Percentiles rank a stretch among this genome's conserved stretches.
Evolutionary conservation across 2,329 filamentous ascomycete genomes (phyloP).

Genomic region (Pseudocercospora eumusae): DNA sequence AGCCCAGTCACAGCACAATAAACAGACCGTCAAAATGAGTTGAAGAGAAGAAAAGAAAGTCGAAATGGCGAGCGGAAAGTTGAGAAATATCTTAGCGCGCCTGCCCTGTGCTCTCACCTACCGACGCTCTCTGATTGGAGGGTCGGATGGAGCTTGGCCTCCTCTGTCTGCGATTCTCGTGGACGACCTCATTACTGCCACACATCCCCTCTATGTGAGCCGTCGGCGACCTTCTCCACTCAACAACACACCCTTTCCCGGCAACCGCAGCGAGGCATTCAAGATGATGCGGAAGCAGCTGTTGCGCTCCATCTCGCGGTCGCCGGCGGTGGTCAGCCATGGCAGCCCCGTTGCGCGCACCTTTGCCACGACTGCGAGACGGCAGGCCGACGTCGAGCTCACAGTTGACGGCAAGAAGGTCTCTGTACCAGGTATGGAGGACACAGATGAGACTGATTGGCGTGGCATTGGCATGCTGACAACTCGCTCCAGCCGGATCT

Average conservation of each 20-base stretch:
- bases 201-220: conserved; percentile 11
- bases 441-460: neutral
- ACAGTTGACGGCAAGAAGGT: conserved; percentile 97
- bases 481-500: conserved; percentile 70
- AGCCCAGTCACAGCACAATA: conserved; percentile 63
- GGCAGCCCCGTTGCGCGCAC: conserved; percentile 65
- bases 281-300: conserved; percentile 66
- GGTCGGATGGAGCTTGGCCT: neutral
- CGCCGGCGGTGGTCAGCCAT: conserved; percentile 46
- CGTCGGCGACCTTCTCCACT: conserved; percentile 17
- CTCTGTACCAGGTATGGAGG: conserved; percentile 80
- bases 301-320: conserved; percentile 62
- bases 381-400: conserved; percentile 91
- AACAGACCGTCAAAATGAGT: conserved; percentile 63
- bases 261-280: conserved; percentile 28
- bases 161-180: neutral
- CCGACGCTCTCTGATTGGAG: neutral
- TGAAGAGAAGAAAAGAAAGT: conserved; percentile 40
- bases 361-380: conserved; percentile 77
- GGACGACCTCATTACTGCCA: neutral
- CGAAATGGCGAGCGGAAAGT: conserved; percentile 12
- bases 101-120: conserved; percentile 17
- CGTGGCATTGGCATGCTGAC: conserved; percentile 20
- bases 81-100: conserved; percentile 3
- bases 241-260: conserved; percentile 22